These are phyloP conservation scores for Trichophyton simii DNA, from an alignment of 2,329 filamentous ascomycete genomes.

Conservation along the genomic window DNA sequence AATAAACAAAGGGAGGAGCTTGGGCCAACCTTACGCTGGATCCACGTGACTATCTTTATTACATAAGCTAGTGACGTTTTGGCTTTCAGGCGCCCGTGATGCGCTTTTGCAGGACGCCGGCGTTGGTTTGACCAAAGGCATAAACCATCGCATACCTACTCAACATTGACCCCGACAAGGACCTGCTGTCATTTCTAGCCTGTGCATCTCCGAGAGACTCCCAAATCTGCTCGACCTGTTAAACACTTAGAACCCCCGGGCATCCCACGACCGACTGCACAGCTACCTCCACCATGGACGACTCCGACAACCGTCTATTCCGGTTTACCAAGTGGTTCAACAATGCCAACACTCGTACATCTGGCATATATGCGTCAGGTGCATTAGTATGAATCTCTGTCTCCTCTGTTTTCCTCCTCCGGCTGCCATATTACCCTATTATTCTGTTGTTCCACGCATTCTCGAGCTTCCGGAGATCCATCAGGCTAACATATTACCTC, in stretches of 20 bases:
- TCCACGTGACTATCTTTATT: not conserved
- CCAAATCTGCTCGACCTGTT: not conserved
- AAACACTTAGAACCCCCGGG: not conserved
- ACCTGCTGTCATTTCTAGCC: not conserved
- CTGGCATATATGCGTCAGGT: slow-evolving; percentile 54
- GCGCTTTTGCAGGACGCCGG: not conserved
- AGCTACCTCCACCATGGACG: slow-evolving; percentile 23
- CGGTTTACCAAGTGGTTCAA: slow-evolving; percentile 58
- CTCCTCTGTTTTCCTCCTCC: not conserved
- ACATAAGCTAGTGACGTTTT: not conserved
- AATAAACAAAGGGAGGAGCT: not conserved
- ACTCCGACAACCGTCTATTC: slow-evolving; percentile 47
- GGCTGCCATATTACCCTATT: not conserved
- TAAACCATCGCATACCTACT: not conserved
- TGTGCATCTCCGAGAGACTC: not conserved
- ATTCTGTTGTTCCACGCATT: not conserved
- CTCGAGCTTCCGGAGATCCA: not conserved
- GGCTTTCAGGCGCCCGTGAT: not conserved
- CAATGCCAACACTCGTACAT: slow-evolving; percentile 49
- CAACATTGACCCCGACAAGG: not conserved
- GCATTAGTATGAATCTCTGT: slow-evolving; percentile 41
- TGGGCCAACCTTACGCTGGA: not conserved
- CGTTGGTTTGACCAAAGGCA: not conserved
- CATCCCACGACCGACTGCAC: not conserved
- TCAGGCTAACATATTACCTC: not conserved